Conservation (phyloP, 2,329 filamentous ascomycete species). For the Venturia effusa region DNA sequence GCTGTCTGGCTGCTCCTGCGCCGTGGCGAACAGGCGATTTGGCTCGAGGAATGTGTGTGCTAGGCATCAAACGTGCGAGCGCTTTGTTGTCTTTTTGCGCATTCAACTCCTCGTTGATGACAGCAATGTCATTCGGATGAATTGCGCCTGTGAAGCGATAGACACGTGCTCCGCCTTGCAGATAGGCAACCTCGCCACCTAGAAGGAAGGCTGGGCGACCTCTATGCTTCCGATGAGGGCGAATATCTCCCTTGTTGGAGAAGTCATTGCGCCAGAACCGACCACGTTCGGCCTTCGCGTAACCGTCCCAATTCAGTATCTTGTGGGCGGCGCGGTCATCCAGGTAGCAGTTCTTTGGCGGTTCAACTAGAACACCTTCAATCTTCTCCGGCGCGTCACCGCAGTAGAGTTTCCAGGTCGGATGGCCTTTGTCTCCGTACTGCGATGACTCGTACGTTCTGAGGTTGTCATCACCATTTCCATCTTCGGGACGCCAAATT, state of each 20-base stretch:
- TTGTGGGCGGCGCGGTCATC: constrained; percentile 28
- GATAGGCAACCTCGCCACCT: background rate
- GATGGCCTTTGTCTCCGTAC: constrained; percentile 17
- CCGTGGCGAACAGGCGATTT: background rate
- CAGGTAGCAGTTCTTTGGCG: constrained; percentile 28
- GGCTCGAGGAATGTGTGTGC: background rate
- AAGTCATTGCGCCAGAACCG: constrained; percentile 31
- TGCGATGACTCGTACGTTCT: constrained; percentile 19
- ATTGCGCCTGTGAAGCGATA: constrained; percentile 4
- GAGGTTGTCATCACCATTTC: constrained; percentile 22
- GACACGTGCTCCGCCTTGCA: background rate
- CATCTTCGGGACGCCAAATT: constrained; percentile 29
- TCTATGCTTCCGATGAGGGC: constrained; percentile 23
- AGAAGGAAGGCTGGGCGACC: constrained; percentile 23
- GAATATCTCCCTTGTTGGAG: constrained; percentile 22
- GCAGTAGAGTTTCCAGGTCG: constrained; percentile 30
- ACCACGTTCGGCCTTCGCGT: background rate
- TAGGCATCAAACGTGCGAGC: background rate
- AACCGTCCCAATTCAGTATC: constrained; percentile 15
- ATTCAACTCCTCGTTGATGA: background rate
- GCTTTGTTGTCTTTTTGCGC: background rate
- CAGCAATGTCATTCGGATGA: background rate
- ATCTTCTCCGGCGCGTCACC: constrained; percentile 20
- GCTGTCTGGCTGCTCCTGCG: background rate
- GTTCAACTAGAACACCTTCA: constrained; percentile 18